Conservation (phyloP, 2,329 filamentous ascomycete genomes). For the Verticillium nubilum region DNA sequence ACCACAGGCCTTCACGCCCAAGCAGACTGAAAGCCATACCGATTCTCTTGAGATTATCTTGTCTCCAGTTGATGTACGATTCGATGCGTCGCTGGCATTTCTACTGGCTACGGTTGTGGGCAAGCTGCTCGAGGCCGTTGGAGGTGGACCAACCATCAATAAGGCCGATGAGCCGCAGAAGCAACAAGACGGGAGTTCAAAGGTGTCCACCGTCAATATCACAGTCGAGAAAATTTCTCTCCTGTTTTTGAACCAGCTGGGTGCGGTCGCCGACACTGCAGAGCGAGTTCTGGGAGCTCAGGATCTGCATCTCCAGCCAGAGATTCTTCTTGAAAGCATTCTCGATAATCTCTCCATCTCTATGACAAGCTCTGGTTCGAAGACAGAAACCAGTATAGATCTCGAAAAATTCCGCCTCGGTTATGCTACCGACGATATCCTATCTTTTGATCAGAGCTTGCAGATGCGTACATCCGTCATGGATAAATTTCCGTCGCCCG, state of each 20-base stretch:
- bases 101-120: conserved; percentile 45
- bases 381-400: conserved; percentile 33
- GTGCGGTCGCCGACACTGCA: conserved; percentile 45
- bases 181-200: conserved; percentile 1
- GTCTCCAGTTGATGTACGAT: conserved; percentile 46
- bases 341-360: conserved; percentile 37
- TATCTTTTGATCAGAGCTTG: conserved; percentile 55
- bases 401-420: conserved; percentile 57
- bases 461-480: conserved; percentile 55
- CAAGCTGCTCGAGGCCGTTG: conserved; percentile 41
- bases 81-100: conserved; percentile 52
- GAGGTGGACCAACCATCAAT: conserved; percentile 13
- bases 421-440: conserved; percentile 55
- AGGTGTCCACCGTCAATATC: conserved; percentile 36
- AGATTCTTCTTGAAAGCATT: conserved; percentile 46
- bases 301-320: conserved; percentile 35
- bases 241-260: conserved; percentile 49
- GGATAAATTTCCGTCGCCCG: conserved; percentile 51
- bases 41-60: conserved; percentile 43
- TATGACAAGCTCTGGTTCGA: conserved; percentile 19
- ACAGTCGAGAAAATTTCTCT: conserved; percentile 44
- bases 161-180: conserved; percentile 6
- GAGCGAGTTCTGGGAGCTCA: conserved; percentile 36
- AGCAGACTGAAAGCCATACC: conserved; percentile 7
- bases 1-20: neutral